These are phyloP conservation scores for Lyophyllum atratum DNA, from an alignment of 768 basidiomycete genomes.

Conservation along the genomic window DNA sequence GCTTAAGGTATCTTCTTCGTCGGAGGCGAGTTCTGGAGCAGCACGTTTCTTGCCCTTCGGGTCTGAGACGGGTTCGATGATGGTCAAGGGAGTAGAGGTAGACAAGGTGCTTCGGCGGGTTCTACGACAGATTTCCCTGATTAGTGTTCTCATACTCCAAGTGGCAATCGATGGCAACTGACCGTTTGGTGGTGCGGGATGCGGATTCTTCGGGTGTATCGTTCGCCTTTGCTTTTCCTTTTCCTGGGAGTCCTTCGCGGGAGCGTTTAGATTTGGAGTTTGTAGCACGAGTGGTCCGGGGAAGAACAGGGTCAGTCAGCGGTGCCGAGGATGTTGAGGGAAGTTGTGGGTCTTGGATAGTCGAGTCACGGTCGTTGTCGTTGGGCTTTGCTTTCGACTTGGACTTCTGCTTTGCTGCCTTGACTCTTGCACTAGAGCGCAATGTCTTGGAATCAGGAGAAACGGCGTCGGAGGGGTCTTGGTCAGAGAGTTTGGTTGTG, in stretches of 20 bases:
- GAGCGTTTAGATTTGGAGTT: conserved; percentile 52
- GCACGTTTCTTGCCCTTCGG: conserved; percentile 94
- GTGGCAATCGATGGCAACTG: conserved; percentile 33
- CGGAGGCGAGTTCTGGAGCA: conserved; percentile 65
- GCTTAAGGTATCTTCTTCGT: conserved; percentile 60
- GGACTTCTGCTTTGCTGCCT: conserved; percentile 72
- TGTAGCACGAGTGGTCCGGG: conserved; percentile 47
- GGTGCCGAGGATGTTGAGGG: conserved; percentile 33
- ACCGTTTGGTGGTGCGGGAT: conserved; percentile 64
- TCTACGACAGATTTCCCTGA: conserved; percentile 38
- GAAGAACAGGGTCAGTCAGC: conserved; percentile 33
- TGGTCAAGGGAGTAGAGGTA: conserved; percentile 50
- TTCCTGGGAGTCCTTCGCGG: conserved; percentile 50
- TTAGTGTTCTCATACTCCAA: conserved; percentile 29
- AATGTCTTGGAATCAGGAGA: conserved; percentile 56
- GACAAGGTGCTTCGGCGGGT: conserved; percentile 56
- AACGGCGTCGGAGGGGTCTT: conserved; percentile 37
- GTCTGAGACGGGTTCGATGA: conserved; percentile 78
- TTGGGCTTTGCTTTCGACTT: conserved; percentile 60
- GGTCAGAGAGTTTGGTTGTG: conserved; percentile 40
- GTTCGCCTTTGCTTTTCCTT: conserved; percentile 70
- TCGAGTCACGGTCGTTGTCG: conserved; percentile 53
- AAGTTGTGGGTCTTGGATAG: conserved; percentile 30
- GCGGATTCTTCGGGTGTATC: conserved; percentile 54
- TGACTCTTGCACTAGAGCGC: conserved; percentile 77